Conservation (phyloP, 306 rosid species). For the Chamaecrista fasciculata region DNA sequence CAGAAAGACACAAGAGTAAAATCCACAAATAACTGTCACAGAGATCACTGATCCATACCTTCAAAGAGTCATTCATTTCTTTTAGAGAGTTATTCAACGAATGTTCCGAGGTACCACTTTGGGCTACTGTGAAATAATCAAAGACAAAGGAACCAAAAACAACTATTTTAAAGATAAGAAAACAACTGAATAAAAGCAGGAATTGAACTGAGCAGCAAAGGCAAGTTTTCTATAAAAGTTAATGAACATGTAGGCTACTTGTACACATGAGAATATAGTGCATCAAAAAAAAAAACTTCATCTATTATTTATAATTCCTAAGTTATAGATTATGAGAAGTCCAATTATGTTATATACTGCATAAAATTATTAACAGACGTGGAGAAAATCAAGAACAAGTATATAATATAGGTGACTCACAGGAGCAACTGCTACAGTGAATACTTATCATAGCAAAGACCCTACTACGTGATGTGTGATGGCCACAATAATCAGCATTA, state of each 20-base stretch:
- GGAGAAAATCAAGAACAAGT: too few species aligned
- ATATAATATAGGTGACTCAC: constrained; percentile 1
- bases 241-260: constrained; percentile 1
- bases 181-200: constrained; percentile 19
- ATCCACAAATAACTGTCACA: constrained; percentile 7
- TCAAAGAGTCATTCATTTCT: constrained; percentile 51
- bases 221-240: not conserved
- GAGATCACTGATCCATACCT: constrained; percentile 44
- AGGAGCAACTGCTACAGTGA: not conserved
- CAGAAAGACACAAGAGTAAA: constrained; percentile 20
- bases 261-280: constrained; percentile 1
- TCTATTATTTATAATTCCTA: constrained; percentile 4
- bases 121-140: constrained; percentile 36
- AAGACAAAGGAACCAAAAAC: constrained; percentile 27
- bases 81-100: constrained; percentile 43
- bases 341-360: not conserved
- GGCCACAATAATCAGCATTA: not conserved
- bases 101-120: constrained; percentile 25
- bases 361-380: not conserved
- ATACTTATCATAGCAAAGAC: not conserved
- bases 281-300: not conserved
- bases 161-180: constrained; percentile 20
- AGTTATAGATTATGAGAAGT: constrained; percentile 10
- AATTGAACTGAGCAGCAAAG: constrained; percentile 18
- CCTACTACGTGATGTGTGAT: not conserved